phyloP scores from a whole-genome alignment of 257 asterid species.

The Anisodus acutangulus region DNA sequence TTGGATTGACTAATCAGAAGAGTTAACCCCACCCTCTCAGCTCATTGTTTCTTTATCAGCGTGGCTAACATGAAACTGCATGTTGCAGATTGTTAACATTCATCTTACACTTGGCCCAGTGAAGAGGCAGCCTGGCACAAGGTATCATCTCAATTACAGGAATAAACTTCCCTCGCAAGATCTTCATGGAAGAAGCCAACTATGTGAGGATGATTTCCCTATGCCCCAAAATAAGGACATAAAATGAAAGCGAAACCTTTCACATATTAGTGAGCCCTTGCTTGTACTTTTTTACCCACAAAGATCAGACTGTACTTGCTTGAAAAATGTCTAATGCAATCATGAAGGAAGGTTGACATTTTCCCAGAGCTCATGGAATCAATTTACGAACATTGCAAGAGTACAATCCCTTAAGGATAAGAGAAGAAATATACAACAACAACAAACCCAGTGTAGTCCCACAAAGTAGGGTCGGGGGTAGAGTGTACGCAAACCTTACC shows the following conservation, averaged over 20 bases:
- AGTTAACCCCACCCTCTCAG: not conserved
- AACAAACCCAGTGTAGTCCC: too few relatives aligned
- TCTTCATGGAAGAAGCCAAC: not conserved
- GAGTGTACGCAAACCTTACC: too few relatives aligned
- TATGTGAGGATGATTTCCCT: not conserved
- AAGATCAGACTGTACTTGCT: not conserved
- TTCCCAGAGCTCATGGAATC: not conserved
- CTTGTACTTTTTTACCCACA: not conserved
- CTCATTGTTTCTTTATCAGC: not conserved
- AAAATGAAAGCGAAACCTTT: not conserved
- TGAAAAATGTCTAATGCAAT: conserved; percentile 6
- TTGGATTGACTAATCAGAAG: conserved; percentile 4
- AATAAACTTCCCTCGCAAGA: conserved; percentile 3
- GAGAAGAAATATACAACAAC: not conserved
- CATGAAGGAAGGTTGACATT: conserved; percentile 7
- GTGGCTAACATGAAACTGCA: conserved; percentile 25
- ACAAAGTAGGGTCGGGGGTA: too few relatives aligned
- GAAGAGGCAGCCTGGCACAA: not conserved
- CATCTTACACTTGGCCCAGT: not conserved
- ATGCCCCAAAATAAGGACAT: not conserved
- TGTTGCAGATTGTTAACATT: conserved; percentile 17
- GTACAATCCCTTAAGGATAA: not conserved
- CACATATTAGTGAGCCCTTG: not conserved
- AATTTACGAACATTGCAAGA: conserved; percentile 10
- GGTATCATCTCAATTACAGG: conserved; percentile 7